phyloP scores from a whole-genome alignment of 805 yeast genomes.

The Saccharomycopsis synnaedendra region DNA sequence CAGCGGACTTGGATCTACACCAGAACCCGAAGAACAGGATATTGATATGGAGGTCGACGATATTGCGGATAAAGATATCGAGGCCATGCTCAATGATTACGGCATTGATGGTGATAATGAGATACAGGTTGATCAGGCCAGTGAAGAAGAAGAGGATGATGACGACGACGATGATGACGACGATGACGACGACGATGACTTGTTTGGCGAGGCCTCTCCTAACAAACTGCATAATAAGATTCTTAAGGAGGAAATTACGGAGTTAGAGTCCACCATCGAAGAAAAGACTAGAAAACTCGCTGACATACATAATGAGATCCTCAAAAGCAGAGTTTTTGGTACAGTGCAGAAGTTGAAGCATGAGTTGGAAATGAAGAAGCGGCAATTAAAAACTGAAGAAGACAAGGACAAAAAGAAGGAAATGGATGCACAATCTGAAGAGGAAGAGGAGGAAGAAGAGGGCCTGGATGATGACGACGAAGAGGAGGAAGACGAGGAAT shows the following conservation, averaged over 20 bases:
- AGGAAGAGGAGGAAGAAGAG: slow-evolving; percentile 25
- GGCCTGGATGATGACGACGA: slow-evolving; percentile 23
- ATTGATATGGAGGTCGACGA: slow-evolving; percentile 6
- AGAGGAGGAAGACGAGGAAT: slow-evolving; percentile 22
- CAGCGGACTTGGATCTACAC: background rate
- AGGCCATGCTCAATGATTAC: slow-evolving; percentile 15
- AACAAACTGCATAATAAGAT: slow-evolving; percentile 59
- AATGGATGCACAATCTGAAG: slow-evolving; percentile 20
- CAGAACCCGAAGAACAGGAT: slow-evolving; percentile 22
- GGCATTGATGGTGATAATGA: slow-evolving; percentile 29
- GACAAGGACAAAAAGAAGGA: slow-evolving; percentile 19
- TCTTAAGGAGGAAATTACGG: slow-evolving; percentile 75
- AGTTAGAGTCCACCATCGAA: slow-evolving; percentile 65
- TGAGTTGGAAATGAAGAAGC: slow-evolving; percentile 71
- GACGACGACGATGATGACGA: slow-evolving; percentile 38
- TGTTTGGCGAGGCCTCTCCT: slow-evolving; percentile 42
- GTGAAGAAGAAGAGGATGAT: slow-evolving; percentile 31
- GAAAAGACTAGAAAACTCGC: slow-evolving; percentile 64
- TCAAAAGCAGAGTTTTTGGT: slow-evolving; percentile 77
- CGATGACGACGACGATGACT: slow-evolving; percentile 42
- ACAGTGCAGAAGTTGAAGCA: slow-evolving; percentile 67
- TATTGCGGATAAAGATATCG: slow-evolving; percentile 10
- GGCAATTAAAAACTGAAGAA: slow-evolving; percentile 40
- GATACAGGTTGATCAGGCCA: slow-evolving; percentile 20
- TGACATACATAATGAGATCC: slow-evolving; percentile 70